phyloP scores from a whole-genome alignment of 2,329 filamentous ascomycete genomes.

The Alternaria triticimaculans region DNA sequence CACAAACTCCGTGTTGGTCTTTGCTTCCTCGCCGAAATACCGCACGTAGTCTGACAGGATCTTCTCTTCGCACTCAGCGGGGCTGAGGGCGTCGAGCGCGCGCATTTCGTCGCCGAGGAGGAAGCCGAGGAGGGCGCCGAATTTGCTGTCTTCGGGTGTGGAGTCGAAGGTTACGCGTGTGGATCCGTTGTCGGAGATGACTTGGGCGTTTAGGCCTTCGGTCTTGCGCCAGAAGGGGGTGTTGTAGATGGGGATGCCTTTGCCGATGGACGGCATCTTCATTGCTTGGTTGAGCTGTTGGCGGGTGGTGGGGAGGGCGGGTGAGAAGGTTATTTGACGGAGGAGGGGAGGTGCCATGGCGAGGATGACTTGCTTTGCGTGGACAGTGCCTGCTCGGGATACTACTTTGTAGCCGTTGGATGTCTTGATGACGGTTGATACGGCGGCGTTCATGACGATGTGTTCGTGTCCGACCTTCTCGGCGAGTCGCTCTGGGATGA shows the following conservation, averaged over 20 bases:
- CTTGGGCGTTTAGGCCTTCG: constrained; percentile 53
- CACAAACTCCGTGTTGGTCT: constrained; percentile 23
- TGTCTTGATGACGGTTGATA: constrained; percentile 20
- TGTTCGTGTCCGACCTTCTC: constrained; percentile 19
- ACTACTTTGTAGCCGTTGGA: constrained; percentile 15
- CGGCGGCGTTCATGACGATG: constrained; percentile 25
- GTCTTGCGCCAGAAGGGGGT: constrained; percentile 55
- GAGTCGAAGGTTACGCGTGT: constrained; percentile 27
- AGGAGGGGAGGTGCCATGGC: constrained; percentile 58
- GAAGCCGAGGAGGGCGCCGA: constrained; percentile 32
- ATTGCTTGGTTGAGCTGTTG: constrained; percentile 45
- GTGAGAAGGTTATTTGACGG: constrained; percentile 56
- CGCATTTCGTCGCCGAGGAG: constrained; percentile 29
- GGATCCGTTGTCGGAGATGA: constrained; percentile 19
- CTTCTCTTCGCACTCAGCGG: not conserved
- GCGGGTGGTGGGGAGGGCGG: constrained; percentile 54
- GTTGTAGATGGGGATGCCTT: constrained; percentile 58
- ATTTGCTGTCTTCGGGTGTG: constrained; percentile 20
- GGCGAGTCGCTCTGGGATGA: constrained; percentile 26
- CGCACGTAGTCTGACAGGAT: constrained; percentile 19
- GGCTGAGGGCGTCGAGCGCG: constrained; percentile 11
- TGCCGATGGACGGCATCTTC: constrained; percentile 58
- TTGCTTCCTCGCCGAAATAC: constrained; percentile 23
- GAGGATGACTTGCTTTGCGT: constrained; percentile 56
- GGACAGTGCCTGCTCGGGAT: constrained; percentile 33